A percentile compares a stretch with the other conserved stretches of the same genome.
phyloP scores from a whole-genome alignment of 2,329 filamentous ascomycete genomes.

The Cordyceps tenuipes region DNA sequence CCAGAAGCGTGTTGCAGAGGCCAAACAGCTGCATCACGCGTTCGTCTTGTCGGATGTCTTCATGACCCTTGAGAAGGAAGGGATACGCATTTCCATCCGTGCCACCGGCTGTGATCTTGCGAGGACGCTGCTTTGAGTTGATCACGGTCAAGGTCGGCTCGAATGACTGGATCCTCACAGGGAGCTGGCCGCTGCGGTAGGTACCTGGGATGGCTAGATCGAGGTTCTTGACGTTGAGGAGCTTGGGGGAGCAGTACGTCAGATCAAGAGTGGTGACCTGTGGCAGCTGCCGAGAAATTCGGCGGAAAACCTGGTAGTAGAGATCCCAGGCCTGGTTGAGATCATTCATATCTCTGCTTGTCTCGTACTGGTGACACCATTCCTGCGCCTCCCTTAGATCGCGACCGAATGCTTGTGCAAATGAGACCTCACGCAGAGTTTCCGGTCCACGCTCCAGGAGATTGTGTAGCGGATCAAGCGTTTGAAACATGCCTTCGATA shows the following conservation, averaged over 20 bases:
- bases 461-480: constrained; percentile 81
- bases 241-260: constrained; percentile 91
- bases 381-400: constrained; percentile 92
- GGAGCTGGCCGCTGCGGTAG: constrained; percentile 68
- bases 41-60: constrained; percentile 98
- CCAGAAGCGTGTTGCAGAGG: constrained; percentile 88
- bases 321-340: constrained; percentile 98
- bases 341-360: constrained; percentile 83
- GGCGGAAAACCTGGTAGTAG: constrained; percentile 96
- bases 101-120: constrained; percentile 79
- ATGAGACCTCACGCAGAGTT: constrained; percentile 91
- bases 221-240: constrained; percentile 76
- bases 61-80: constrained; percentile 94
- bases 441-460: constrained; percentile 86
- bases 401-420: constrained; percentile 92
- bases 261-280: constrained; percentile 89
- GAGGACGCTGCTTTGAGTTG: constrained; percentile 90
- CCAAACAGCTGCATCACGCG: constrained; percentile 99
- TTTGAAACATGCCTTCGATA: constrained; percentile 93
- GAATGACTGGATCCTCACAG: constrained; percentile 82
- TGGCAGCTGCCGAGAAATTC: constrained; percentile 86
- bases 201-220: constrained; percentile 94
- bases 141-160: constrained; percentile 87
- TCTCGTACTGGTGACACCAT: constrained; percentile 88
- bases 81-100: constrained; percentile 84